Conservation (phyloP, 352 stramenopile genomes). For the Peronosclerospora sorghi region DNA sequence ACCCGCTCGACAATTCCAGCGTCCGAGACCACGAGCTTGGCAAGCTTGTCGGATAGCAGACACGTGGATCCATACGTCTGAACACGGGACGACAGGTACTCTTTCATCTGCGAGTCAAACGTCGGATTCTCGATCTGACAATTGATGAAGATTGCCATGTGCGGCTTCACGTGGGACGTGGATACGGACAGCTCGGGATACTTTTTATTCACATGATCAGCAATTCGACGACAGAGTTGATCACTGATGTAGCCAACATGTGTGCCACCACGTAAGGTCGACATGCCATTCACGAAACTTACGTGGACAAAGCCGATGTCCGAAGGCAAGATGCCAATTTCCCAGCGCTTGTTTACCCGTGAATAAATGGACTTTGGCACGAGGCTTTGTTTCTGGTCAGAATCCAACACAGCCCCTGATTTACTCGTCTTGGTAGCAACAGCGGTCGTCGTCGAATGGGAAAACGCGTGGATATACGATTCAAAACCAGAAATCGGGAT, state of each 20-base stretch:
- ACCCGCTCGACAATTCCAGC: conserved; percentile 92
- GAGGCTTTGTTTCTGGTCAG: conserved; percentile 44
- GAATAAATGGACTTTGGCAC: conserved; percentile 90
- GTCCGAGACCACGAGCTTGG: conserved; percentile 91
- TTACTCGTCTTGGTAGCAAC: conserved; percentile 61
- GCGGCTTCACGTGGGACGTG: conserved; percentile 86
- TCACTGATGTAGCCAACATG: conserved; percentile 92
- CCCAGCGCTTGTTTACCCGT: conserved; percentile 92
- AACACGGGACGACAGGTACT: conserved; percentile 88
- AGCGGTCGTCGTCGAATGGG: too few relatives aligned
- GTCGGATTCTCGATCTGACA: conserved; percentile 94
- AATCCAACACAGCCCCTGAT: conserved; percentile 17
- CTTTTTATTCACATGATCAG: conserved; percentile 92
- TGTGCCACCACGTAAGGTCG: conserved; percentile 91
- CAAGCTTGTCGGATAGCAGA: conserved; percentile 77
- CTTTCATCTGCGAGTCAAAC: conserved; percentile 98
- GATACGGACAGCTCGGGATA: conserved; percentile 88
- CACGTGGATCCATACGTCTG: conserved; percentile 81
- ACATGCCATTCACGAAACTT: conserved; percentile 98
- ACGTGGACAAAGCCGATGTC: conserved; percentile 91
- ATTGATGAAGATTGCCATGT: conserved; percentile 95
- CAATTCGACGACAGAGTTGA: conserved; percentile 80
- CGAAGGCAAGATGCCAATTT: conserved; percentile 88
- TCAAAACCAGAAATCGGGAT: conserved; percentile 89
- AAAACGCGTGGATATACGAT: conserved; percentile 90